Evolutionary conservation across 805 yeast species (phyloP).

Genomic region (Sungouiozyma ichnusensis): DNA sequence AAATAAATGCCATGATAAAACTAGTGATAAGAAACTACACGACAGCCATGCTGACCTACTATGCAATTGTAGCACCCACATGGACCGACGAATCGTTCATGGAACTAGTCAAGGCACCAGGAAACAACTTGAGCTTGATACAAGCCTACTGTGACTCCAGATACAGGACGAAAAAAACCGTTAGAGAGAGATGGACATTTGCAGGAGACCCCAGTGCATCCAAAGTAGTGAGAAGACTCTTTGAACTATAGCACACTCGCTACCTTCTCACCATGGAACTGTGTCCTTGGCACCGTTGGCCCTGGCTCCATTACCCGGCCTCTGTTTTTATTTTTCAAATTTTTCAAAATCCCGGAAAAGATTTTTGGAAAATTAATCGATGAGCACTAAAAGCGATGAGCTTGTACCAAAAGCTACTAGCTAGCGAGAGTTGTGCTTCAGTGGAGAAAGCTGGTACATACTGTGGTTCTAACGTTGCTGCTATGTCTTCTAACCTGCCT

Average conservation of each 20-base stretch:
- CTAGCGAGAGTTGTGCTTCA: too few relatives aligned
- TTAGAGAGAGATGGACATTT: slow-evolving; percentile 22
- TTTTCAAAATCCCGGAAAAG: too few relatives aligned
- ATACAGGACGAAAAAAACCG: slow-evolving; percentile 21
- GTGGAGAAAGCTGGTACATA: too few relatives aligned
- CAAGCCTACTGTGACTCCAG: slow-evolving; percentile 26
- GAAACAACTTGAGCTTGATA: slow-evolving; percentile 31
- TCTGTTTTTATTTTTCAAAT: too few relatives aligned
- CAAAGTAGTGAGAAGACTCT: slow-evolving; percentile 18
- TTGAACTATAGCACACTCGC: slow-evolving; percentile 21
- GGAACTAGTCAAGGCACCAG: slow-evolving; percentile 5
- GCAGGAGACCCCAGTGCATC: slow-evolving; percentile 15
- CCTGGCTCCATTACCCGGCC: too few relatives aligned
- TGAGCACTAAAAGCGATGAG: neutral
- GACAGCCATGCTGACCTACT: slow-evolving; percentile 20
- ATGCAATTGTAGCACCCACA: slow-evolving; percentile 20
- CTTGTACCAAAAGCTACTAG: neutral
- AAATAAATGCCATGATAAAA: slow-evolving; percentile 8
- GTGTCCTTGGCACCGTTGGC: too few relatives aligned
- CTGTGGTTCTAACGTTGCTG: neutral
- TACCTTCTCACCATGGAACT: too few relatives aligned
- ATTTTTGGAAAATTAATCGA: too few relatives aligned
- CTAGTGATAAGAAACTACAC: slow-evolving; percentile 17
- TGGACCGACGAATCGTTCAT: slow-evolving; percentile 20
- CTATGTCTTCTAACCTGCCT: slow-evolving; percentile 31